phyloP scores from a whole-genome alignment of 139 green algal genomes.

The Auxenochlorella pyrenoidosa region DNA sequence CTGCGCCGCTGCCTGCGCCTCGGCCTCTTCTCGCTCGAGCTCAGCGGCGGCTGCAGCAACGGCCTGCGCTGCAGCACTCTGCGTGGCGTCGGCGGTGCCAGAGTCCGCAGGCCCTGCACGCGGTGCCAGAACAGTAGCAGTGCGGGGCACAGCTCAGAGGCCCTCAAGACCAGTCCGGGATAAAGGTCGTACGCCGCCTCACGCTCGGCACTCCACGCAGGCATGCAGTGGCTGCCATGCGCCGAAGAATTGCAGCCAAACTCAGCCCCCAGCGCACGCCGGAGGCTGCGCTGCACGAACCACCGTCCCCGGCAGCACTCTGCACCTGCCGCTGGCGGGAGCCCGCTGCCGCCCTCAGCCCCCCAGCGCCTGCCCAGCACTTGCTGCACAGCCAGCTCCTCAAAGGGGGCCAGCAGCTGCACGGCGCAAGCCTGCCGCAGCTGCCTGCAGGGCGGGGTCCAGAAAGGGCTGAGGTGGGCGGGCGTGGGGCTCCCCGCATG shows the following conservation, averaged over 20 bases:
- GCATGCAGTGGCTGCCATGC: neutral
- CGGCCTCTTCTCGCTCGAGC: neutral
- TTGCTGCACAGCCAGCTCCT: constrained; percentile 10
- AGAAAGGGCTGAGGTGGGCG: neutral
- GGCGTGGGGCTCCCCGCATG: neutral
- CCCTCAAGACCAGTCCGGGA: too few species aligned
- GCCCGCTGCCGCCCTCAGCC: neutral
- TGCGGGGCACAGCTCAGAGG: too few species aligned
- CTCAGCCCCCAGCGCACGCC: too few species aligned
- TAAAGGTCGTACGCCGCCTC: too few species aligned
- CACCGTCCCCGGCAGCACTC: neutral
- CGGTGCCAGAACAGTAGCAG: too few species aligned
- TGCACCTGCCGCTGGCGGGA: neutral
- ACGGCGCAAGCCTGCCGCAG: neutral
- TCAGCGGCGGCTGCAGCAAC: neutral
- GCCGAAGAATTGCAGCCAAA: too few species aligned
- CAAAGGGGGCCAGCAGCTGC: neutral
- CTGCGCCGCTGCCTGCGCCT: neutral
- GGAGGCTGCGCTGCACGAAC: neutral
- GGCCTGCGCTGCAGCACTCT: neutral
- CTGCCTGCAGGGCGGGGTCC: neutral
- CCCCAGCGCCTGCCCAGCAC: neutral
- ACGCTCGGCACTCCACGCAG: too few species aligned
- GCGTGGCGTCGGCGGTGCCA: neutral
- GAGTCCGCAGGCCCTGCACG: neutral